phyloP scores from a whole-genome alignment of 2,329 filamentous ascomycete genomes.

The Mycocentrospora acerina region DNA sequence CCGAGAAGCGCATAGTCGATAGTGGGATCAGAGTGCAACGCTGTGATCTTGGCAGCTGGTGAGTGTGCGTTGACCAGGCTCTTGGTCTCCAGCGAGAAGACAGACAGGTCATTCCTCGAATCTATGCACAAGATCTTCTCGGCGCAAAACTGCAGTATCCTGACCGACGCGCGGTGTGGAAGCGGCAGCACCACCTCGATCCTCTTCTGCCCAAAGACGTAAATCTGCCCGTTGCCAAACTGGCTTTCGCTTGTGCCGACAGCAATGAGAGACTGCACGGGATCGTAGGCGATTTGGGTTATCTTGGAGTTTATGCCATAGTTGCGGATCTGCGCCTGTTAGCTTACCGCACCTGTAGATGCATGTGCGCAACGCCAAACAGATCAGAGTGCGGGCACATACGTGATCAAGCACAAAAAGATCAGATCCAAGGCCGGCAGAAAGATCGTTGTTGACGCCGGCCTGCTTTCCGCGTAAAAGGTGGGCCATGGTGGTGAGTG shows the following conservation, averaged over 20 bases:
- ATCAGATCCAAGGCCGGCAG: constrained; percentile 73
- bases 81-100: constrained; percentile 78
- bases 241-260: constrained; percentile 86
- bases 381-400: constrained; percentile 34
- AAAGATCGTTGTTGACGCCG: constrained; percentile 89
- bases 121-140: constrained; percentile 85
- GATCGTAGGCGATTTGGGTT: constrained; percentile 86
- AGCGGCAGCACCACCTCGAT: constrained; percentile 75
- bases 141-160: constrained; percentile 77
- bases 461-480: constrained; percentile 92
- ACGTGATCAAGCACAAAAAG: constrained; percentile 82
- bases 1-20: constrained; percentile 92
- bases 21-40: constrained; percentile 80
- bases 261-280: constrained; percentile 88
- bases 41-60: constrained; percentile 73
- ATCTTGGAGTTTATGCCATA: constrained; percentile 63
- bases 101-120: constrained; percentile 77
- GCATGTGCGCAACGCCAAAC: constrained; percentile 13
- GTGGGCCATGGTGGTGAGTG: constrained; percentile 65
- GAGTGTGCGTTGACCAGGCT: constrained; percentile 68
- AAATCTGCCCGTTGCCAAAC: constrained; percentile 84
- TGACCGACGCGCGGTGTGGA: constrained; percentile 71
- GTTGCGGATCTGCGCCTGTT: constrained; percentile 33
- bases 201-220: constrained; percentile 80
- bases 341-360: constrained; percentile 12